Base-by-base conservation (phyloP, 2,329 filamentous ascomycete species). In the Epichloe aotearoae region DNA sequence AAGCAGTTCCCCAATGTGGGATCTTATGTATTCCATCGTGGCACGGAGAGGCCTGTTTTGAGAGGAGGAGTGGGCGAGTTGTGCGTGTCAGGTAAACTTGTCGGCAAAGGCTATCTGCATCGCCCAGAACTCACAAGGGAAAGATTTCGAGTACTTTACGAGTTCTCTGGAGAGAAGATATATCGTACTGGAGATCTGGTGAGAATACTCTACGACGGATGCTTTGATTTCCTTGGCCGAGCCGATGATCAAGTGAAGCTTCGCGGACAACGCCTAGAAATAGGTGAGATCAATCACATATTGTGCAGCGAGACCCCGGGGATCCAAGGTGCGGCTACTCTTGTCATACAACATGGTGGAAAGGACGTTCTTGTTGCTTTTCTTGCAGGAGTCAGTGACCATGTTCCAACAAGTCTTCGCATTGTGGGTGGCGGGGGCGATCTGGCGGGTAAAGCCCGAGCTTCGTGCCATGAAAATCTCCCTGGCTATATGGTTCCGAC, bases 211-310 rank as follows among this genome's bases (percentile, higher is more conserved):
- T 75, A 88, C 49, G 85, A 96, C 62, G 82, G 80, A 1, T 88
- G 84, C 42, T 90, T 95, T 56, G 85, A 91, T 51, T 96, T 96
- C 61, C 73, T 94, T 2, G 90, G 91, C 3, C 80, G 91, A 14
- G 85, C 84, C 5, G 91, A 97, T 61, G 88, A 95, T 50, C 90
- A 97, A 66, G 83, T 95, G 55, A 97, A 97, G 64, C 75, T 96
- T 3, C 81, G 91, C 11, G 90, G 90, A 0, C 90, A 96, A 63
- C 76, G 90, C 14, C 75, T 97, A 1, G 91, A 97, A 61, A 84
- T 95, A 53, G 86, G 84, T 1, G 90, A 97, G 68, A 95, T 96
- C 64, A 93, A 95, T 58, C 83, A 90, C 46, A 79, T 85, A 8
- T 88, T 95, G 58, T 82, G 80, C 45, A 71, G 76, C 19, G 77